Conservation (phyloP, 805 yeast species). For the Kazachstania kunashirensis region DNA sequence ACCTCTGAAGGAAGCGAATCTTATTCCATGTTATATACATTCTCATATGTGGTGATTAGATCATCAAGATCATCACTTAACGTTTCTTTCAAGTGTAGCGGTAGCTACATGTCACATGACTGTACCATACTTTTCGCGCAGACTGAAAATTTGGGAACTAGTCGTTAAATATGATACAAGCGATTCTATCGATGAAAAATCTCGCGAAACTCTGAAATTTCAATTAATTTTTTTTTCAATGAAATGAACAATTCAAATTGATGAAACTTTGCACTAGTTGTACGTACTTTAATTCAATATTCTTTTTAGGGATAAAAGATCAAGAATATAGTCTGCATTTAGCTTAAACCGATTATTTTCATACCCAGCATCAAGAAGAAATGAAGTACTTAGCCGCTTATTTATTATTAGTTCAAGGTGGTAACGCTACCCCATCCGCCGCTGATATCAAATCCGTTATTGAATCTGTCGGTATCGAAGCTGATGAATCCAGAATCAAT, state of each 20-base stretch:
- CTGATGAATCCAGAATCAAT: conserved; percentile 66
- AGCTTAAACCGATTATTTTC: conserved; percentile 32
- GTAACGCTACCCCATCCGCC: conserved; percentile 74
- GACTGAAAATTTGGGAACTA: conserved; percentile 10
- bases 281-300: neutral
- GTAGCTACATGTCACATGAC: too few species aligned
- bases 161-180: conserved; percentile 13
- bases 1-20: too few species aligned
- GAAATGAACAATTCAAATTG: neutral
- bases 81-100: too few species aligned
- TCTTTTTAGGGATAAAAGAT: neutral
- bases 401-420: conserved; percentile 81
- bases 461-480: conserved; percentile 71
- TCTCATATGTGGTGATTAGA: too few species aligned
- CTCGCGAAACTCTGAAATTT: neutral
- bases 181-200: conserved; percentile 4
- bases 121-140: conserved; percentile 3
- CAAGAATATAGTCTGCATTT: conserved; percentile 29
- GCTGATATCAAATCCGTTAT: conserved; percentile 63
- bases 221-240: neutral
- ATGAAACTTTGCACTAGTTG: neutral
- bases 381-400: conserved; percentile 91
- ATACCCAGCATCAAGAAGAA: conserved; percentile 23
- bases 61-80: too few species aligned
- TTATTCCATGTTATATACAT: too few species aligned